Evolutionary conservation across 306 rosid genomes (phyloP).

Genomic region (Coriaria nepalensis): DNA sequence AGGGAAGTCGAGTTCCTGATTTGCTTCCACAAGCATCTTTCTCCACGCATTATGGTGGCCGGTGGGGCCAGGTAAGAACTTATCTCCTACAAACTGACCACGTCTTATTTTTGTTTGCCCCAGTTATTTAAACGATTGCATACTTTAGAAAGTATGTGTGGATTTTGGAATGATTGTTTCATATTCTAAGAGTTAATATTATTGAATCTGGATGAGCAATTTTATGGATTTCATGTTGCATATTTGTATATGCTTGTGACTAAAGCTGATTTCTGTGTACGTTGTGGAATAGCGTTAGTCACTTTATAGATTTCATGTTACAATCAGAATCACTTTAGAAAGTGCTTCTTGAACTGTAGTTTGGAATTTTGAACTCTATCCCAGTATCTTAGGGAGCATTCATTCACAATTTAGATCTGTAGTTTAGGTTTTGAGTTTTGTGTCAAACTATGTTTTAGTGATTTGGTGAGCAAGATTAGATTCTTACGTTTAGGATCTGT

Average conservation of each 20-base stretch:
- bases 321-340: too few relatives aligned
- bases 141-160: background rate
- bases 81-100: background rate
- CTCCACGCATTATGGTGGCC: slow-evolving; percentile 60
- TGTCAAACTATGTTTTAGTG: too few relatives aligned
- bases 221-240: background rate
- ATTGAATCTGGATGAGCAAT: background rate
- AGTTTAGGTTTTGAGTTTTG: too few relatives aligned
- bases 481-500: too few relatives aligned
- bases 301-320: too few relatives aligned
- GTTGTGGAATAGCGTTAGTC: too few relatives aligned
- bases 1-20: slow-evolving; percentile 51
- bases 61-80: slow-evolving; percentile 82
- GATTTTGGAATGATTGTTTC: background rate
- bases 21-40: slow-evolving; percentile 59
- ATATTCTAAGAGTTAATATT: background rate
- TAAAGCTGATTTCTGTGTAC: background rate
- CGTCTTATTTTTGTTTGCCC: slow-evolving; percentile 8
- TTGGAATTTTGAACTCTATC: too few relatives aligned
- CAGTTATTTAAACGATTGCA: background rate
- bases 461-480: too few relatives aligned
- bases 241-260: background rate
- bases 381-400: too few relatives aligned
- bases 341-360: too few relatives aligned
- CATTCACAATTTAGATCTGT: too few relatives aligned